phyloP scores from a whole-genome alignment of 208 protist genomes.

The Lotmaria passim region DNA sequence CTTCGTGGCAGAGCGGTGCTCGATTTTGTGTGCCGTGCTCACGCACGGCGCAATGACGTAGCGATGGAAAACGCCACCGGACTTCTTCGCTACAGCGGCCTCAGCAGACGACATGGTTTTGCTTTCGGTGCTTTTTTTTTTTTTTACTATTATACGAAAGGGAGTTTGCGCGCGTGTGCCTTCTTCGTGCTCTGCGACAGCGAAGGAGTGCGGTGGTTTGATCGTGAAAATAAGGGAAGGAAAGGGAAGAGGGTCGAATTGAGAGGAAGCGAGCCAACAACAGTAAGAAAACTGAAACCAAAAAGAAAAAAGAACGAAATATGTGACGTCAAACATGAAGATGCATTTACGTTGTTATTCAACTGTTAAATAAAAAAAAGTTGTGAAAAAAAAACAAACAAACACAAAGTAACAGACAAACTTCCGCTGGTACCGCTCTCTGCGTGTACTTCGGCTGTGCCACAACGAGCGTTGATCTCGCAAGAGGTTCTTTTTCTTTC shows the following conservation, averaged over 20 bases:
- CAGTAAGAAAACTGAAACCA: background rate
- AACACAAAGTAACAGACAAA: no score
- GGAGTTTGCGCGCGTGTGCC: background rate
- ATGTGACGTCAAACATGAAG: background rate
- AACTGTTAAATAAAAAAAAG: no score
- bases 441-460: no score
- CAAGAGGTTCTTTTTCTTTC: no score
- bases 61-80: conserved; percentile 26
- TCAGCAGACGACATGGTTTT: conserved; percentile 35
- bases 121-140: conserved; percentile 3
- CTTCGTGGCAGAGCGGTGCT: conserved; percentile 60
- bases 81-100: conserved; percentile 32
- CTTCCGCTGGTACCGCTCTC: no score
- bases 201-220: no score
- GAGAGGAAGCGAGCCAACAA: background rate
- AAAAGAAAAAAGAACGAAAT: conserved; percentile 17
- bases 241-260: conserved; percentile 17
- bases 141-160: conserved; percentile 1
- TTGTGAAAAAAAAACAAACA: no score
- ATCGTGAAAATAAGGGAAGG: background rate
- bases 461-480: no score
- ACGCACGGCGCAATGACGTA: conserved; percentile 56
- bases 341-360: no score
- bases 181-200: background rate
- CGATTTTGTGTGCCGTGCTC: conserved; percentile 68